Percentiles rank a stretch among this genome's conserved stretches.
Evolutionary conservation across 352 stramenopile genomes (phyloP).

Genomic region (Globisporangium spinosum): DNA sequence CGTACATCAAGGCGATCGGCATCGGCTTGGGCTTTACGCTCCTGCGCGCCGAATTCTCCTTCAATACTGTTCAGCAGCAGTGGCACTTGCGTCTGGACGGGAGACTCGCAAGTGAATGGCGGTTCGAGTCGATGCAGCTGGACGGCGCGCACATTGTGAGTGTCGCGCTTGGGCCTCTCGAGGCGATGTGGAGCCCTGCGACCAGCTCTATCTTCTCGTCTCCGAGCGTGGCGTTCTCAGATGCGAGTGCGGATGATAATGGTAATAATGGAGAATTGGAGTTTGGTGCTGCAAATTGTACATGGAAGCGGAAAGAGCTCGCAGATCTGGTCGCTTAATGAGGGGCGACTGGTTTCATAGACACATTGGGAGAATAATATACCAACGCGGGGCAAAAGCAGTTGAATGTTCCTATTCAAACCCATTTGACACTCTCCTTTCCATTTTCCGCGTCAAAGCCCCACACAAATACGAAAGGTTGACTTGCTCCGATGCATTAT

Average conservation of each 20-base stretch:
- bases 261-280: background rate
- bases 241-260: background rate
- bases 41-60: conserved; percentile 47
- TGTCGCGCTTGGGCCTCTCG: conserved; percentile 38
- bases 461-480: conserved; percentile 9
- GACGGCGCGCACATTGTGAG: conserved; percentile 40
- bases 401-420: conserved; percentile 1
- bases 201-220: conserved; percentile 42
- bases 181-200: conserved; percentile 37
- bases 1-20: conserved; percentile 73
- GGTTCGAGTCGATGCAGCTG: conserved; percentile 35
- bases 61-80: conserved; percentile 11
- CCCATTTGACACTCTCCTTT: background rate
- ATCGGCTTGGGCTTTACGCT: conserved; percentile 64
- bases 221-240: background rate
- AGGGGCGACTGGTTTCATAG: too few species aligned
- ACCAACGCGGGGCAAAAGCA: background rate
- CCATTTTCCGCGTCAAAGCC: background rate
- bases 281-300: background rate
- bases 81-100: conserved; percentile 50
- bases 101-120: conserved; percentile 32
- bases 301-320: conserved; percentile 16
- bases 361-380: background rate
- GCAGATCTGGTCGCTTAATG: conserved; percentile 2
- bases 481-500: background rate